Conservation (phyloP, 192 early-diverging fungal genomes). For the Podochytrium sp. region DNA sequence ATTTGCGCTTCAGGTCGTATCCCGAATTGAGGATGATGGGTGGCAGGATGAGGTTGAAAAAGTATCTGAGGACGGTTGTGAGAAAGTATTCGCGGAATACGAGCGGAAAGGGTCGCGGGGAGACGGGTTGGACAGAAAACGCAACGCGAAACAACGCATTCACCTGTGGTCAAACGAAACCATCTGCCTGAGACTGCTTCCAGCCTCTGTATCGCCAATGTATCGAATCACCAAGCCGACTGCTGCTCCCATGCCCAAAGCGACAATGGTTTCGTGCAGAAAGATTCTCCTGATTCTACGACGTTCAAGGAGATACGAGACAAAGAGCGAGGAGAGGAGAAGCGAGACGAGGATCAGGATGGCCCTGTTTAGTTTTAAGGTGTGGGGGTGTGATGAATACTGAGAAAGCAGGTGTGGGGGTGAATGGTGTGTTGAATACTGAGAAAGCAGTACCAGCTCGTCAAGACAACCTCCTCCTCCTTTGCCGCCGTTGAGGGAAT, state of each 20-base stretch:
- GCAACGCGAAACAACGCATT: background rate
- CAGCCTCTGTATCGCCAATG: background rate
- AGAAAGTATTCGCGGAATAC: too few species aligned
- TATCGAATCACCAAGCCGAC: slow-evolving; percentile 45
- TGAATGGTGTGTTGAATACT: background rate
- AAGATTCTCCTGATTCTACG: slow-evolving; percentile 75
- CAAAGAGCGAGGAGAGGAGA: slow-evolving; percentile 82
- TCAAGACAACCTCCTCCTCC: slow-evolving; percentile 26
- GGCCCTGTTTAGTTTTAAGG: slow-evolving; percentile 46
- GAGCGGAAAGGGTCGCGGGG: too few species aligned
- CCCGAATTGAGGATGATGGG: slow-evolving; percentile 98
- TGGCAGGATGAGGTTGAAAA: slow-evolving; percentile 95
- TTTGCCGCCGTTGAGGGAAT: background rate
- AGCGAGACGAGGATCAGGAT: slow-evolving; percentile 85
- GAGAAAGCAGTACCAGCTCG: slow-evolving; percentile 21
- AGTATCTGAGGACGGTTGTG: too few species aligned
- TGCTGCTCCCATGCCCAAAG: slow-evolving; percentile 82
- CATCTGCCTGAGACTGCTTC: slow-evolving; percentile 1
- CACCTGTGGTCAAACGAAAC: slow-evolving; percentile 18
- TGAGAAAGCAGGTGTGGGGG: background rate
- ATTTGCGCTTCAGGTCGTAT: slow-evolving; percentile 88
- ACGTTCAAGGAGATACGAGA: slow-evolving; percentile 87
- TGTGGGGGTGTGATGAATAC: background rate
- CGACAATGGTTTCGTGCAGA: slow-evolving; percentile 94
- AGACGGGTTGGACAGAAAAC: background rate